Evolutionary conservation across 1,284 basidiomycete species (phyloP).

Genomic region (Boletus mariae): DNA sequence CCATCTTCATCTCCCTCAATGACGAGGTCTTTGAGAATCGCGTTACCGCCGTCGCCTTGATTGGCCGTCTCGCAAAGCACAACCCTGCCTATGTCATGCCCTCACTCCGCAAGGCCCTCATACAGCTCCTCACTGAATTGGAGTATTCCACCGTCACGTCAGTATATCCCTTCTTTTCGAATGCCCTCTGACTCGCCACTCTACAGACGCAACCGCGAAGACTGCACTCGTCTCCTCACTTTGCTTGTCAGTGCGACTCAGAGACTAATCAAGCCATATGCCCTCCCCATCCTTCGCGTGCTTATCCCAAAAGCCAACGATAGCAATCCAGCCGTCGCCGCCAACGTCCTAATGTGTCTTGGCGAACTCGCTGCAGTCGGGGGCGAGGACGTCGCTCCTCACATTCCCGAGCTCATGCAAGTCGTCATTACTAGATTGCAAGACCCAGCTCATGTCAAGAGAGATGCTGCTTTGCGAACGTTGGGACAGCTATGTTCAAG

Average conservation of each 20-base stretch:
- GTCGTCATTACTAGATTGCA: constrained; percentile 87
- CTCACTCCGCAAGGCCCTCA: constrained; percentile 91
- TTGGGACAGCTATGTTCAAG: constrained; percentile 95
- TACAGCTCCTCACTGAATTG: constrained; percentile 94
- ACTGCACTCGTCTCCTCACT: constrained; percentile 86
- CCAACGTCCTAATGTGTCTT: constrained; percentile 90
- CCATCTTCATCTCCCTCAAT: constrained; percentile 95
- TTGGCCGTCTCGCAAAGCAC: constrained; percentile 91
- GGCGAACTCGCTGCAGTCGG: constrained; percentile 94
- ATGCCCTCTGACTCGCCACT: not conserved
- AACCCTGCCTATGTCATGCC: constrained; percentile 99
- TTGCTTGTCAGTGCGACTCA: constrained; percentile 89
- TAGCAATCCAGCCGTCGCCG: constrained; percentile 82
- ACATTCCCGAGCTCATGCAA: constrained; percentile 86
- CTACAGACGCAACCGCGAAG: constrained; percentile 79
- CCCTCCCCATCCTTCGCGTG: constrained; percentile 92
- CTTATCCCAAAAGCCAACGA: constrained; percentile 88
- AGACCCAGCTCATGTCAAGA: constrained; percentile 81
- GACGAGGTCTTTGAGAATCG: constrained; percentile 96
- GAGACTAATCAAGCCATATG: constrained; percentile 94
- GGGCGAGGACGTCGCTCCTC: constrained; percentile 85
- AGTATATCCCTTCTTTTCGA: constrained; percentile 25
- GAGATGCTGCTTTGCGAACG: constrained; percentile 92
- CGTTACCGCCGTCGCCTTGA: constrained; percentile 85
- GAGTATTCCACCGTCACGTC: constrained; percentile 93